Evolutionary conservation across 495 filamentous ascomycete species (phyloP), one percentile per base, ranked within the genome.

Genomic region (Podospora pseudoanserina): DNA sequence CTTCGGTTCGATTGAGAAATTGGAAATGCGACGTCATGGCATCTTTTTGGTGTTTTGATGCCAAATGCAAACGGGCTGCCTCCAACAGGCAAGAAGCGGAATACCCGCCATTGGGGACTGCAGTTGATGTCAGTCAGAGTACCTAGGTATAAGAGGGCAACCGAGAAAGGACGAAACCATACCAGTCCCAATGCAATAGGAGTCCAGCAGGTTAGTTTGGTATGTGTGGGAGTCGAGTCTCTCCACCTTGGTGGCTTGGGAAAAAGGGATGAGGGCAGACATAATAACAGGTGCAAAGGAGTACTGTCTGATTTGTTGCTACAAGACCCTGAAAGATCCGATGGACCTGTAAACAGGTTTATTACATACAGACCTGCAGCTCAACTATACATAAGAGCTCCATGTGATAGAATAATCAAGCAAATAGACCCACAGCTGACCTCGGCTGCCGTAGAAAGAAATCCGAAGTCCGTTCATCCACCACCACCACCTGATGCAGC

Each of bases 31-130:
- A 73, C 70, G 89, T 73, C 68, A 91, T 75, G 69, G 87, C 76
- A 79, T 90, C 81, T 30, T 87, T 82, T 79, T 90, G 88, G 71
- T 86, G 83, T 60, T 86, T 85, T 0, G 78, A 77, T 44, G 83
- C 72, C 65, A 92, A 87, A 77, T 94, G 90, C 16, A 78, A 81
- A 2, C 77, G 75, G 7, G 87, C 86, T 23, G 90, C 85, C 18
- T 80, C 77, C 71, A 92, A 84, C 67, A 96, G 70, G 62, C 73
- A 75, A 13, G 89, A 81, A 20, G 89, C 88, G 13, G 90, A 87
- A 72, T 90, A 94, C 60, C 92, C 93, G 67, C 92, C 92, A 72
- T 97, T 91, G 20, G 92, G 92, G 5, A 97, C 92, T 92, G 73
- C 13, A 0, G 16, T 1, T 28, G n/a, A 56, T 57, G 49, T 49